A percentile compares a stretch with the other conserved stretches of the same genome.
Conservation (phyloP, 2,329 filamentous ascomycete species). For the Neophaeococcomyces mojaviensis region DNA sequence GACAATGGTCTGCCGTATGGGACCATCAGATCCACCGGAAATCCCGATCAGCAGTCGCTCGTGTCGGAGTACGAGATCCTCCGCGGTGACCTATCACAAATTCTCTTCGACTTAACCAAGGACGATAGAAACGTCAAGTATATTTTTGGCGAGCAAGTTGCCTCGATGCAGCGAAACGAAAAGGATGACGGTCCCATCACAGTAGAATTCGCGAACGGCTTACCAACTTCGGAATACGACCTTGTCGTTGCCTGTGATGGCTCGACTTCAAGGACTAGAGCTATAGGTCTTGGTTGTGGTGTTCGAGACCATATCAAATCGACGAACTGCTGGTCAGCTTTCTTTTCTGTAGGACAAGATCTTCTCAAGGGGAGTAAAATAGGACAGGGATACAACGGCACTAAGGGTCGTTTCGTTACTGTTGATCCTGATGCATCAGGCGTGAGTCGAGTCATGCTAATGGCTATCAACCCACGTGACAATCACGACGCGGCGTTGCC, state of each 20-base stretch:
- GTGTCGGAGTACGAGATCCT: conserved; percentile 33
- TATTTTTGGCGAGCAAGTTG: conserved; percentile 33
- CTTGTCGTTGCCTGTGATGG: conserved; percentile 46
- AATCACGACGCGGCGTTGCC: conserved; percentile 23
- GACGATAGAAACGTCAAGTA: conserved; percentile 31
- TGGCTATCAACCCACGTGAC: conserved; percentile 30
- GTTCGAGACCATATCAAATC: conserved; percentile 33
- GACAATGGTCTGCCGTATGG: conserved; percentile 24
- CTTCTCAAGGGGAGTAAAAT: conserved; percentile 33
- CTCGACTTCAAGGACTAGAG: conserved; percentile 40
- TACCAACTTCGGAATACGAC: conserved; percentile 34
- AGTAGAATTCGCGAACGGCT: conserved; percentile 36
- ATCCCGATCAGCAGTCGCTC: conserved; percentile 28
- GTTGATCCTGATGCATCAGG: conserved; percentile 30
- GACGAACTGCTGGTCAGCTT: conserved; percentile 36
- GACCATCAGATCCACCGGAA: conserved; percentile 26
- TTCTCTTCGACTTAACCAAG: conserved; percentile 32
- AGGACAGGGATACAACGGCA: conserved; percentile 31
- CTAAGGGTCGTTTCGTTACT: conserved; percentile 33
- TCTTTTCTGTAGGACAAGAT: conserved; percentile 32
- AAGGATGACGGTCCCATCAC: conserved; percentile 28
- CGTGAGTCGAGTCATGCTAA: conserved; percentile 28
- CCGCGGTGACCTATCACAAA: conserved; percentile 28
- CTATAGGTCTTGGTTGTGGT: conserved; percentile 36
- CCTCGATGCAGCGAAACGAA: conserved; percentile 28